These are phyloP conservation scores for Blastobotrys illinoisensis DNA, from an alignment of 1,139 yeast genomes.

Conservation along the genomic window DNA sequence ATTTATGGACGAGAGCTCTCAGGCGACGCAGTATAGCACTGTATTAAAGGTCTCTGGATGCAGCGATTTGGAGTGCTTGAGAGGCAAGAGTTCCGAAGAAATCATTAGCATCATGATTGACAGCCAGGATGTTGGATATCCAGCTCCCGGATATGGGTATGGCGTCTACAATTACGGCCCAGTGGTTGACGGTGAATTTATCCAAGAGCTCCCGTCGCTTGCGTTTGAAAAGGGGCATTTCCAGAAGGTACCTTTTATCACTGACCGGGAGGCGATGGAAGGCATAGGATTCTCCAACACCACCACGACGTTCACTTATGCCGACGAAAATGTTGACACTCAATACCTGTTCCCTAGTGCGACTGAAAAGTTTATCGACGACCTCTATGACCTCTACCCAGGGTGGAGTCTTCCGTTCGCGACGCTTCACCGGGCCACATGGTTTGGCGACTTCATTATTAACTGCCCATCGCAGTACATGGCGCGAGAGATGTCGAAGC, in stretches of 20 bases:
- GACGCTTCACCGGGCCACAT: constrained; percentile 7
- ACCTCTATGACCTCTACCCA: constrained; percentile 7
- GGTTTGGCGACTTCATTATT: constrained; percentile 15
- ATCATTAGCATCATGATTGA: neutral
- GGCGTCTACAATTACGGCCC: constrained; percentile 14
- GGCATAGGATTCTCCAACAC: constrained; percentile 5
- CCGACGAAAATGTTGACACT: constrained; percentile 8
- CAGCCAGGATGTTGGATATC: constrained; percentile 2
- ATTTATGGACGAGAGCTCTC: constrained; percentile 2
- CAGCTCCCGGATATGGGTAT: constrained; percentile 13
- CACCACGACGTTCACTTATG: constrained; percentile 1
- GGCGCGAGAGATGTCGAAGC: constrained; percentile 7
- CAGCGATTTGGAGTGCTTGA: constrained; percentile 10
- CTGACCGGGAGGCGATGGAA: constrained; percentile 10
- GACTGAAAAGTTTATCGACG: neutral
- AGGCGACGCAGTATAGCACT: constrained; percentile 7
- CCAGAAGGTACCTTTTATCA: constrained; percentile 11
- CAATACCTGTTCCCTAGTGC: constrained; percentile 4
- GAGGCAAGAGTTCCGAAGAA: constrained; percentile 4
- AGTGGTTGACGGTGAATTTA: constrained; percentile 14
- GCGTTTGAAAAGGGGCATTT: constrained; percentile 11
- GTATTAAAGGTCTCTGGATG: constrained; percentile 10
- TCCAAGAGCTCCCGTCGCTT: constrained; percentile 4
- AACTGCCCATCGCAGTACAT: constrained; percentile 14
- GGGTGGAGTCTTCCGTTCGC: constrained; percentile 5